These are phyloP conservation scores for Novakomyces olei DNA, from an alignment of 805 yeast species.

Conservation along the genomic window DNA sequence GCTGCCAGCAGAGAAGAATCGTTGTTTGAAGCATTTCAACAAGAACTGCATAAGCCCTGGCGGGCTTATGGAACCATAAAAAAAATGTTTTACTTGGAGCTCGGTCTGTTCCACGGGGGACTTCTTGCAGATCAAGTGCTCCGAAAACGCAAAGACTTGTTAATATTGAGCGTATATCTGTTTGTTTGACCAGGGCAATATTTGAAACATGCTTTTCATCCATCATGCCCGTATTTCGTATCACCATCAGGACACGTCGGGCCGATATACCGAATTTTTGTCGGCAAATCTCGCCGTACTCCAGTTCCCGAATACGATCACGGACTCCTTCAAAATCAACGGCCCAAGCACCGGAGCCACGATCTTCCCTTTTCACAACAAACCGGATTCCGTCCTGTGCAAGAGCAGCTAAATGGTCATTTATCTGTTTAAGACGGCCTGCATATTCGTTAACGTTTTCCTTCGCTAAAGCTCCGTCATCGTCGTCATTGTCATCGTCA, in stretches of 20 bases:
- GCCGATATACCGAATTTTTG: slow-evolving; percentile 26
- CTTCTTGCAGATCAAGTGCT: slow-evolving; percentile 72
- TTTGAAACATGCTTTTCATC: slow-evolving; percentile 63
- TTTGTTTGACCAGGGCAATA: slow-evolving; percentile 53
- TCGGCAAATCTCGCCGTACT: slow-evolving; percentile 17
- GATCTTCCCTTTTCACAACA: slow-evolving; percentile 30
- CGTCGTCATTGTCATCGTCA: slow-evolving; percentile 3
- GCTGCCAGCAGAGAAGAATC: no score
- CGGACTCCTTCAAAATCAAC: slow-evolving; percentile 17
- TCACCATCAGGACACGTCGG: slow-evolving; percentile 53
- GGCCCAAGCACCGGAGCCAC: slow-evolving; percentile 26
- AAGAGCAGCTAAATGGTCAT: slow-evolving; percentile 49
- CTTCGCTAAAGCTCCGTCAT: background rate
- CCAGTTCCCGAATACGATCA: slow-evolving; percentile 13
- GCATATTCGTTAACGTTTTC: background rate
- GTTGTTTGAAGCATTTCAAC: no score
- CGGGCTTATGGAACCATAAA: slow-evolving; percentile 50
- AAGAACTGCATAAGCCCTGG: slow-evolving; percentile 26
- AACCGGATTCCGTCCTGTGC: slow-evolving; percentile 34
- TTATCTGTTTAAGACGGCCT: slow-evolving; percentile 16
- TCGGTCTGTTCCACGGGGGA: slow-evolving; percentile 77
- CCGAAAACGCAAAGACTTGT: slow-evolving; percentile 45
- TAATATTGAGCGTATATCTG: slow-evolving; percentile 49
- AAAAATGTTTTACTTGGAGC: slow-evolving; percentile 76
- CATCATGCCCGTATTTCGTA: slow-evolving; percentile 43